Conservation (phyloP, 345 rosid genomes). For the Populus pruinosa region DNA sequence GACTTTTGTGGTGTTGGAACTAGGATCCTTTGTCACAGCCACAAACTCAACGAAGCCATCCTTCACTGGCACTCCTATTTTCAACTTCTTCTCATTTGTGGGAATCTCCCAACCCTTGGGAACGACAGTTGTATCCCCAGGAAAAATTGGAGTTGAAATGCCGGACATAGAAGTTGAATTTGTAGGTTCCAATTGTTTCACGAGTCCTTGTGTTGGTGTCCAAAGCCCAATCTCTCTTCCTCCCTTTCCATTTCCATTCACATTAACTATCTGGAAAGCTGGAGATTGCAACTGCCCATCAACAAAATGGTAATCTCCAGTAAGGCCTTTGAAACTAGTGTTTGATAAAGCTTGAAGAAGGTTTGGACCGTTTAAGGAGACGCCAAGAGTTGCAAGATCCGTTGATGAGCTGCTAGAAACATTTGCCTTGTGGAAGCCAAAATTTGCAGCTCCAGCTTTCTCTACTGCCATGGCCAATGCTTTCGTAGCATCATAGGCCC, state of each 20-base stretch:
- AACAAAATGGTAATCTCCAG: constrained; percentile 32
- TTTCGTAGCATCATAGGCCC: constrained; percentile 44
- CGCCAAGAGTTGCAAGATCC: constrained; percentile 17
- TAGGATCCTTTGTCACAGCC: constrained; percentile 13
- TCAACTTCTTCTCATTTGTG: constrained; percentile 30
- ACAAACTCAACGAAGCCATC: constrained; percentile 29
- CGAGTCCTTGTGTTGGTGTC: constrained; percentile 21
- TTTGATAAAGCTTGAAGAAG: constrained; percentile 16
- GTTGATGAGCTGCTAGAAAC: neutral
- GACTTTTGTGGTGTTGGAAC: constrained; percentile 24
- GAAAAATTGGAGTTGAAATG: constrained; percentile 36
- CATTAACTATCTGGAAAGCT: constrained; percentile 37
- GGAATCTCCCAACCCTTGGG: constrained; percentile 43
- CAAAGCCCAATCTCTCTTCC: constrained; percentile 34
- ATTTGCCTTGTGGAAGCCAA: constrained; percentile 7
- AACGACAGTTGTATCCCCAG: constrained; percentile 31
- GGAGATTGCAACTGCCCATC: constrained; percentile 32
- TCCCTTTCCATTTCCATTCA: constrained; percentile 15
- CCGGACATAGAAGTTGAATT: neutral
- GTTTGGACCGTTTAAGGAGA: constrained; percentile 24
- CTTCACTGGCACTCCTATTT: constrained; percentile 42
- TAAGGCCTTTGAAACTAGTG: constrained; percentile 29
- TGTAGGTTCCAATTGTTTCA: neutral
- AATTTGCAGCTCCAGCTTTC: constrained; percentile 3
- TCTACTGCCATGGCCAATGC: constrained; percentile 45